phyloP scores from a whole-genome alignment of 2,329 filamentous ascomycete species.

The Fusarium subglutinans region DNA sequence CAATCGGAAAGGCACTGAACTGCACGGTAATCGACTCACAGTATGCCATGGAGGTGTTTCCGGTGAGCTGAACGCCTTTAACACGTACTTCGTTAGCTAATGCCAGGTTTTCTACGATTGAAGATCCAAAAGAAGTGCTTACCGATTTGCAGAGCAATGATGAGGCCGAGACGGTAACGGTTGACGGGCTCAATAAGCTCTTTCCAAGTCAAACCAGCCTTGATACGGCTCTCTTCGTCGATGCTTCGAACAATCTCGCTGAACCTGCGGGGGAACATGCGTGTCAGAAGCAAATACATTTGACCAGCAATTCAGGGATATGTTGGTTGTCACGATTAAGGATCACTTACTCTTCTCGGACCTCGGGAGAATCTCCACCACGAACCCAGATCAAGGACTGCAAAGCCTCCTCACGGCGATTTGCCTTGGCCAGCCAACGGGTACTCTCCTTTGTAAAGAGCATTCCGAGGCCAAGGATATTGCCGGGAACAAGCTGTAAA shows the following conservation, averaged over 20 bases:
- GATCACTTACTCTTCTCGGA: neutral
- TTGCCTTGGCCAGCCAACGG: neutral
- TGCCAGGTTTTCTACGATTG: accelerated
- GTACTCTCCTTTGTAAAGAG: neutral
- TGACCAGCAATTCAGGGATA: neutral
- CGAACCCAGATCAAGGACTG: neutral
- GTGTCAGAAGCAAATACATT: neutral
- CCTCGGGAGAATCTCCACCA: neutral
- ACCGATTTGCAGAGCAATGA: neutral
- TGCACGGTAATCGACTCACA: neutral
- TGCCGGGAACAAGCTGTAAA: neutral
- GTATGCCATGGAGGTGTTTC: neutral
- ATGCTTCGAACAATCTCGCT: neutral
- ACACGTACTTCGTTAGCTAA: neutral
- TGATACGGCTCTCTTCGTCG: neutral
- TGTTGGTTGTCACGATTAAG: neutral
- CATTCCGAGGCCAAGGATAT: neutral
- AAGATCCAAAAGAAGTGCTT: neutral
- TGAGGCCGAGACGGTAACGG: neutral
- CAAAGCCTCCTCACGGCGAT: neutral
- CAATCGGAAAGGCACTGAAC: too few species aligned
- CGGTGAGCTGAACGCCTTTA: neutral
- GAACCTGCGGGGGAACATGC: neutral
- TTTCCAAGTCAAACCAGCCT: neutral
- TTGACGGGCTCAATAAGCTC: neutral